Percentiles rank a stretch among this genome's conserved stretches.
Evolutionary conservation across 176 grass and related monocot species (phyloP).

Genomic region (Juncus effusus): DNA sequence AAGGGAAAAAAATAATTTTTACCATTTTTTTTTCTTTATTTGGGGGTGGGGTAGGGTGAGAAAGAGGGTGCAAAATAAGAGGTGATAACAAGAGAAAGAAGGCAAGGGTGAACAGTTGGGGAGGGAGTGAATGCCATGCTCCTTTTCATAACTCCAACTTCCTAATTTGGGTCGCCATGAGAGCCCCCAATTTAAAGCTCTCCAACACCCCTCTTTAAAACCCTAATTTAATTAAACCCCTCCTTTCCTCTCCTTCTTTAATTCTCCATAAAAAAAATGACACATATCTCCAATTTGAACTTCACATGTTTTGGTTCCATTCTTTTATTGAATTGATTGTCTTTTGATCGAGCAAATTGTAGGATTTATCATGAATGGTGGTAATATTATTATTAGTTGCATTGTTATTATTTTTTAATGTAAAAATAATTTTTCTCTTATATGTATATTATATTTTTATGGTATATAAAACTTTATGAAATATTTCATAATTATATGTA

Average conservation of each 20-base stretch:
- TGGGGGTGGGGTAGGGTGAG: background rate
- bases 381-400: too few relatives aligned
- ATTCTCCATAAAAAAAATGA: conserved; percentile 34
- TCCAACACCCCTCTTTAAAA: conserved; percentile 61
- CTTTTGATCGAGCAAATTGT: too few relatives aligned
- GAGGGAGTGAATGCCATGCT: conserved; percentile 55
- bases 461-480: too few relatives aligned
- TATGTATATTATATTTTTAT: too few relatives aligned
- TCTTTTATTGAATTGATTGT: too few relatives aligned
- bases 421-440: too few relatives aligned
- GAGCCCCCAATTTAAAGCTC: conserved; percentile 64
- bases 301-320: conserved; percentile 37
- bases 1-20: background rate
- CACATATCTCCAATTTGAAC: conserved; percentile 30
- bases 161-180: conserved; percentile 48
- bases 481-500: too few relatives aligned
- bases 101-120: conserved; percentile 39
- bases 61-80: conserved; percentile 9
- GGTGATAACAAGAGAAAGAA: background rate
- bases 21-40: background rate
- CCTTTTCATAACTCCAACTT: conserved; percentile 49
- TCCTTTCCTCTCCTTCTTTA: conserved; percentile 31
- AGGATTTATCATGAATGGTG: too few relatives aligned
- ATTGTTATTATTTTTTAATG: too few relatives aligned
- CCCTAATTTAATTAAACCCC: conserved; percentile 55